Conservation (phyloP, 371 early-diverging fungal species). For the Rhizopus sp. region DNA sequence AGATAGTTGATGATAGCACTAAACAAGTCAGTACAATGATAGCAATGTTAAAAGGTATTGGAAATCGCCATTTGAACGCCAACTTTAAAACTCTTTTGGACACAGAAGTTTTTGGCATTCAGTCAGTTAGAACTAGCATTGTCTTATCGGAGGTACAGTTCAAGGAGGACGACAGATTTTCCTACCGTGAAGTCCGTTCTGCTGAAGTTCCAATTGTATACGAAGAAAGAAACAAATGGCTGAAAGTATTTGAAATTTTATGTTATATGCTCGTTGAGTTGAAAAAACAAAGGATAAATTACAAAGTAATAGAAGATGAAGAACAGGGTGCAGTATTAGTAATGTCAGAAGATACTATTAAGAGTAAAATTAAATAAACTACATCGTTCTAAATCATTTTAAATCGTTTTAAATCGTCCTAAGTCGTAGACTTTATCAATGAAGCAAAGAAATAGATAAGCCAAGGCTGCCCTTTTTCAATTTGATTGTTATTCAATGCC, state of each 20-base stretch:
- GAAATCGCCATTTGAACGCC: conserved; percentile 10
- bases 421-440: too few relatives aligned
- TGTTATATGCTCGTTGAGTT: conserved; percentile 3
- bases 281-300: conserved; percentile 7
- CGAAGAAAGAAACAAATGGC: conserved; percentile 6
- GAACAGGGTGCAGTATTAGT: conserved; percentile 2
- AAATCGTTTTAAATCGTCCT: too few relatives aligned
- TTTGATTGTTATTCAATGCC: too few relatives aligned
- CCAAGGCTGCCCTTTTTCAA: too few relatives aligned
- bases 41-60: conserved; percentile 15
- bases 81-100: conserved; percentile 7
- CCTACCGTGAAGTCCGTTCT: conserved; percentile 6
- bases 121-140: conserved; percentile 10
- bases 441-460: too few relatives aligned
- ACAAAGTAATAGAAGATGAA: conserved; percentile 9
- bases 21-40: conserved; percentile 14
- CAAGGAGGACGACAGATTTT: conserved; percentile 4
- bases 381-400: too few relatives aligned
- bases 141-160: conserved; percentile 9
- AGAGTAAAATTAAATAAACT: too few relatives aligned
- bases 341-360: too few relatives aligned
- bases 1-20: conserved; percentile 16
- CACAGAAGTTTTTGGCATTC: conserved; percentile 11
- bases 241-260: conserved; percentile 14
- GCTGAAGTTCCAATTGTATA: conserved; percentile 6